Conservation (phyloP, 371 early-diverging fungal genomes). For the Massospora cicadina region DNA sequence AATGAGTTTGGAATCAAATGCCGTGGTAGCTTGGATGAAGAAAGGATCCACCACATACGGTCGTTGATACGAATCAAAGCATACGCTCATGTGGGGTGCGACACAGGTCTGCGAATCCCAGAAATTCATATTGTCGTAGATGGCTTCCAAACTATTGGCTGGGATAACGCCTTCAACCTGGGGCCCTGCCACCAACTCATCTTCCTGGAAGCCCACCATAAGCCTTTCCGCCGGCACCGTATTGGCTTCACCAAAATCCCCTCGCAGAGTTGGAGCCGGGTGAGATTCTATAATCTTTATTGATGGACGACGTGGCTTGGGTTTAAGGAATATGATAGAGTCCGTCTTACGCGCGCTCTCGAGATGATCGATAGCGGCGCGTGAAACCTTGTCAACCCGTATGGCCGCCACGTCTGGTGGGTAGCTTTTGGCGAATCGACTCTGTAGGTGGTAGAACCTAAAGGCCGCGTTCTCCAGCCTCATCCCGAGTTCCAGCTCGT, state of each 20-base stretch:
- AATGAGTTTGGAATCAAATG: too few relatives aligned
- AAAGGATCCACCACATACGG: background rate
- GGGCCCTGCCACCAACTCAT: background rate
- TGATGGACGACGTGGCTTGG: background rate
- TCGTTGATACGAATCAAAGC: background rate
- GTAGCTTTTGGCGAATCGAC: background rate
- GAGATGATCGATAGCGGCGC: background rate
- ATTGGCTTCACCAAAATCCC: background rate
- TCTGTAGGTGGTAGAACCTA: slow-evolving; percentile 1
- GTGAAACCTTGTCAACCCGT: background rate
- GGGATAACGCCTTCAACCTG: background rate
- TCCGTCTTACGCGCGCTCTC: background rate
- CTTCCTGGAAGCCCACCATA: background rate
- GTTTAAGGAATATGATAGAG: background rate
- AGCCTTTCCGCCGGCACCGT: background rate
- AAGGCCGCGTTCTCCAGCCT: slow-evolving; percentile 1
- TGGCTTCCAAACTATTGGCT: background rate
- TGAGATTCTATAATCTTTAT: background rate
- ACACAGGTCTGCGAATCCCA: background rate
- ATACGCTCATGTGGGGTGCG: background rate
- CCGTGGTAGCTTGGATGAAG: too few relatives aligned
- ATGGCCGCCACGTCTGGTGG: background rate
- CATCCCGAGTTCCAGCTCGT: background rate
- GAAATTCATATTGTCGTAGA: background rate
- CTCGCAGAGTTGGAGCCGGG: too few relatives aligned